phyloP scores from a whole-genome alignment of 2,329 filamentous ascomycete genomes.

The Botryosphaeria dothidea region DNA sequence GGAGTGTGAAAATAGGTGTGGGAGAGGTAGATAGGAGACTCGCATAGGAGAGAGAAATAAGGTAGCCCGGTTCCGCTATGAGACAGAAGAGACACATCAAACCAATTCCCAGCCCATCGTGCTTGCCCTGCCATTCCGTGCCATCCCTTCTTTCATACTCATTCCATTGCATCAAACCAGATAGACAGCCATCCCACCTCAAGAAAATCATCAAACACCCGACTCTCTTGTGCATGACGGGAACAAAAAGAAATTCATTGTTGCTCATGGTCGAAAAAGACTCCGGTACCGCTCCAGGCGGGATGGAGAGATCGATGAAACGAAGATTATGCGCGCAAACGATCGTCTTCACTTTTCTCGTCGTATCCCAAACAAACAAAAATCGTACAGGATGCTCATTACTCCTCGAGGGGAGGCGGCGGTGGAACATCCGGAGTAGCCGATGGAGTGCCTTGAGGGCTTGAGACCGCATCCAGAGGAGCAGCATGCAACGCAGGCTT shows the following conservation, averaged over 20 bases:
- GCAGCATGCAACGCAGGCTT: slow-evolving; percentile 63
- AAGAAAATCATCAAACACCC: not conserved
- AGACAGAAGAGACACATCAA: not conserved
- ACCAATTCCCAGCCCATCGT: not conserved
- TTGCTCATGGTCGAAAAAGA: not conserved
- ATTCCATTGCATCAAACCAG: not conserved
- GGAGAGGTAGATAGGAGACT: not conserved
- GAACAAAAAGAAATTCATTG: slow-evolving; percentile 9
- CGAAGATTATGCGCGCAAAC: not conserved
- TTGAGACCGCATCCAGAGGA: slow-evolving; percentile 10
- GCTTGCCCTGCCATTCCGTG: not conserved
- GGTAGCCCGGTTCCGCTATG: not conserved
- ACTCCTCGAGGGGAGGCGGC: not conserved
- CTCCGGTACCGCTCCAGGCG: not conserved
- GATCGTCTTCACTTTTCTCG: slow-evolving; percentile 10
- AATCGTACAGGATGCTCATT: slow-evolving; percentile 5
- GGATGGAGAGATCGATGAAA: not conserved
- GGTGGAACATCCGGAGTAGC: not conserved
- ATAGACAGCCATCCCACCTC: not conserved
- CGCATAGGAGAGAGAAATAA: not conserved
- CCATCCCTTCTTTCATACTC: not conserved
- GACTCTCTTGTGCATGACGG: slow-evolving; percentile 1
- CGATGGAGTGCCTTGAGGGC: slow-evolving; percentile 7
- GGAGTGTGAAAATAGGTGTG: not conserved
- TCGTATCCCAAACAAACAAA: not conserved